phyloP scores from a whole-genome alignment of 2,329 filamentous ascomycete species.

The Lasiodiplodia gonubiensis region DNA sequence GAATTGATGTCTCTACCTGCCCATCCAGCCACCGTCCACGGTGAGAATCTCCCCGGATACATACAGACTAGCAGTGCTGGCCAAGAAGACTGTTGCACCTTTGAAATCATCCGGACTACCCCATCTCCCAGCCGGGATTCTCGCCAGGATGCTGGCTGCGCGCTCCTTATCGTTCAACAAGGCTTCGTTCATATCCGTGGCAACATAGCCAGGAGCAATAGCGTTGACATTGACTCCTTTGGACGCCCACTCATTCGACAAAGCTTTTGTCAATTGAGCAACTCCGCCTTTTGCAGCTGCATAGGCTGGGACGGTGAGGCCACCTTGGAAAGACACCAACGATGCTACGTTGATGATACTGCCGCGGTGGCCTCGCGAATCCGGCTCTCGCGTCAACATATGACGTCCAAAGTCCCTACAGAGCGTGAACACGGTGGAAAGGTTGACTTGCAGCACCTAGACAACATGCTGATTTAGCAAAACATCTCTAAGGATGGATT shows the following conservation, averaged over 20 bases:
- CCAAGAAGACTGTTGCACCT: conserved; percentile 77
- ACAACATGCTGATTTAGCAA: background rate
- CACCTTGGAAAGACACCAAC: conserved; percentile 82
- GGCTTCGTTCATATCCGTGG: conserved; percentile 89
- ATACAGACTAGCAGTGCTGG: conserved; percentile 75
- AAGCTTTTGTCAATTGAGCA: conserved; percentile 80
- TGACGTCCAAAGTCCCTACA: conserved; percentile 77
- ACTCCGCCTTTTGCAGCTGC: conserved; percentile 86
- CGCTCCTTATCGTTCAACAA: conserved; percentile 74
- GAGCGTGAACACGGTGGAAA: conserved; percentile 79
- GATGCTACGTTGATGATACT: conserved; percentile 84
- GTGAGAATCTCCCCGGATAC: conserved; percentile 81
- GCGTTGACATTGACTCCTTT: conserved; percentile 84
- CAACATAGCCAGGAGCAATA: conserved; percentile 88
- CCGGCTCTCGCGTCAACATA: conserved; percentile 66
- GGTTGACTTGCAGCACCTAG: conserved; percentile 80
- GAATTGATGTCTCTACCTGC: conserved; percentile 58
- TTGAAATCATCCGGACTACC: conserved; percentile 86
- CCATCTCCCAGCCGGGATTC: conserved; percentile 86
- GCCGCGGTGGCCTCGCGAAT: conserved; percentile 63
- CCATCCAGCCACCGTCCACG: conserved; percentile 95
- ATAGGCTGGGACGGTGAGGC: conserved; percentile 86
- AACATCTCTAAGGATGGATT: background rate
- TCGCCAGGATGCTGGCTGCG: conserved; percentile 73
- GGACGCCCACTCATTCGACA: conserved; percentile 83